Conservation (phyloP, 345 rosid species). For the Aurinia saxatilis region DNA sequence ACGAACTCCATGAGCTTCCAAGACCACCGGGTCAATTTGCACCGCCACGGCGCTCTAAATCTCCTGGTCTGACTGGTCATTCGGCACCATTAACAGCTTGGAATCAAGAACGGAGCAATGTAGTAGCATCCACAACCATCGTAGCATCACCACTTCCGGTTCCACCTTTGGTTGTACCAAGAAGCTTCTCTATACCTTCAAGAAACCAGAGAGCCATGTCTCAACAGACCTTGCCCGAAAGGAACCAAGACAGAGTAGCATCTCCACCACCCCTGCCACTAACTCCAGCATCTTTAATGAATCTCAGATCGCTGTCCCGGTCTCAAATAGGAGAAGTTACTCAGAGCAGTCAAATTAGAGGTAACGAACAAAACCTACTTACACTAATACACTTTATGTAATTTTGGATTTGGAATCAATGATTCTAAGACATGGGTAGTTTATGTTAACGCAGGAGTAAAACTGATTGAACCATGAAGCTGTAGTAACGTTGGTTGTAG, state of each 20-base stretch:
- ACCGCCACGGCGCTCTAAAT: conserved; percentile 45
- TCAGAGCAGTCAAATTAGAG: conserved; percentile 54
- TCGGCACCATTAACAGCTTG: conserved; percentile 68
- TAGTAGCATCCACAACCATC: conserved; percentile 32
- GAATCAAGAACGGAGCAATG: conserved; percentile 49
- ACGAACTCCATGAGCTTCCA: conserved; percentile 95
- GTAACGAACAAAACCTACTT: conserved; percentile 30
- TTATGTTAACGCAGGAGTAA: conserved; percentile 20
- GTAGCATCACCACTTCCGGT: conserved; percentile 76
- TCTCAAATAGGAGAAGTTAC: conserved; percentile 31
- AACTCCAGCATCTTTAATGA: conserved; percentile 60
- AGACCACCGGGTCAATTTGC: conserved; percentile 55
- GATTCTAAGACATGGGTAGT: conserved; percentile 1
- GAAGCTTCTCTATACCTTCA: conserved; percentile 86
- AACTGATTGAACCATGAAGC: conserved; percentile 14
- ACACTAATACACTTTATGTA: background rate
- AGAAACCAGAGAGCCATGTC: conserved; percentile 58
- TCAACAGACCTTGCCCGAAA: conserved; percentile 31
- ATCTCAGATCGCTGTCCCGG: conserved; percentile 26
- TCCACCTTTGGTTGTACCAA: conserved; percentile 61
- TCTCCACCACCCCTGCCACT: conserved; percentile 81
- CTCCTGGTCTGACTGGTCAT: conserved; percentile 48
- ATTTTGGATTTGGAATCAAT: background rate
- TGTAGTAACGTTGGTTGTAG: no score
- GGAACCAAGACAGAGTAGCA: conserved; percentile 35